Conservation (phyloP, 371 early-diverging fungal genomes). For the Apophysomyces elegans region DNA sequence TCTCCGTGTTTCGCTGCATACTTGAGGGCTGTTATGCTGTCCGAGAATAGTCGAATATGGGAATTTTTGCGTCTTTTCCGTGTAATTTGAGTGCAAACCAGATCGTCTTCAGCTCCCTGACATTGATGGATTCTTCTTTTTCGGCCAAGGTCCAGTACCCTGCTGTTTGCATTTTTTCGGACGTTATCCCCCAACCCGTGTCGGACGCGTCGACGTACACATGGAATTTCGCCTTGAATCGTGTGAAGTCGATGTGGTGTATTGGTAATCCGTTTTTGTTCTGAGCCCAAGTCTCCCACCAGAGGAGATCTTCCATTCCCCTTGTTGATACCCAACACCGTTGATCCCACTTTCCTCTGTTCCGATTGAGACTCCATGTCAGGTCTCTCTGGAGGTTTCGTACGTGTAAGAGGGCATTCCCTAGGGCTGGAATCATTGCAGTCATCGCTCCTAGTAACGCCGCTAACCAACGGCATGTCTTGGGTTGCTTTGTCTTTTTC, state of each 20-base stretch:
- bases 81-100: slow-evolving; percentile 20
- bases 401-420: too few relatives aligned
- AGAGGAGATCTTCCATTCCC: too few relatives aligned
- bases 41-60: slow-evolving; percentile 16
- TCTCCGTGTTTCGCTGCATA: slow-evolving; percentile 25
- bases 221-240: not conserved
- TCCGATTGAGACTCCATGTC: too few relatives aligned
- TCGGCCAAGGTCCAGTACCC: slow-evolving; percentile 23
- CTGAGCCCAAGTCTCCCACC: too few relatives aligned
- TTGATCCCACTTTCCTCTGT: too few relatives aligned
- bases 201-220: slow-evolving; percentile 17
- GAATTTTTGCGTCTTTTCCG: slow-evolving; percentile 13
- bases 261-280: too few relatives aligned
- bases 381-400: too few relatives aligned
- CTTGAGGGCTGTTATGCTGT: slow-evolving; percentile 28
- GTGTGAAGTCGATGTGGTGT: not conserved
- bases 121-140: slow-evolving; percentile 26
- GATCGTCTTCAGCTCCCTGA: slow-evolving; percentile 26
- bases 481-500: too few relatives aligned
- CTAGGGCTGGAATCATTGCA: too few relatives aligned
- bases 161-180: not conserved
- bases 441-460: too few relatives aligned
- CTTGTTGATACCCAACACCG: too few relatives aligned
- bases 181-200: slow-evolving; percentile 14
- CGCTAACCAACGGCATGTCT: too few relatives aligned